Base-by-base conservation (phyloP, 2,329 filamentous ascomycete species). In the Ophiostoma sp. region DNA sequence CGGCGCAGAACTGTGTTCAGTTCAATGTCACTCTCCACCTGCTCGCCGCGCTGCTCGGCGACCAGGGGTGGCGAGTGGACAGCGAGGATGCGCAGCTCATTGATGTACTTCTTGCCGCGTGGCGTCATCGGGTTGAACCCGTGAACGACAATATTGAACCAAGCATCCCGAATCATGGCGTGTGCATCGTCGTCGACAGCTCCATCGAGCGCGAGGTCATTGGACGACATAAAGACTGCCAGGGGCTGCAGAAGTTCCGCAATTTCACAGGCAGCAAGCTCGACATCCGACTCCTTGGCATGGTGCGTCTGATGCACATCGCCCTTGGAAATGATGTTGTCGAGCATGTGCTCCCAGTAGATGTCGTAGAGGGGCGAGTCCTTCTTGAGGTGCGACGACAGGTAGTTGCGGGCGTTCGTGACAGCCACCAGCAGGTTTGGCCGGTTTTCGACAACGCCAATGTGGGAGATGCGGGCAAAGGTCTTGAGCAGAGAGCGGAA, bases 131-230 rank as follows among this genome's bases (percentile, higher is more conserved):
- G 84, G 11, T 89, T 90, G 77, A 98, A 96, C 4, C 94, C 95
- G 78, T 99, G 95, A 0, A 97, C 91, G 31, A 94, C 92, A 73
- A 98, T 93, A 76, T 99, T 99, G 81, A 97, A 98, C 95, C 95
- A 99, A 5, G 93, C 92, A 82, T 99, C 94, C 68, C 94, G 89
- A 74, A 95, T 86, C 70, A 96, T 81, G 35, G 87, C 86, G 72
- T 91, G 86, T 8, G 88, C 87, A 71, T 94, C 89, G 68, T 94
- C 90, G 68, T 90, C 86, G 69, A 80, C 80, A 11, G 81, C 74
- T 44, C 79, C 81, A 62, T 82, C 79, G 27, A 82, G 80, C 31
- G 81, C 82, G 72, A 89, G 79, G 70, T 89, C 84, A 73, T 89
- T 86, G 41, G 82, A 83, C 10, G 92, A 90, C 78, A 96, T 90